Evolutionary conservation across 345 rosid genomes (phyloP).

Genomic region (Citrus hindsii): DNA sequence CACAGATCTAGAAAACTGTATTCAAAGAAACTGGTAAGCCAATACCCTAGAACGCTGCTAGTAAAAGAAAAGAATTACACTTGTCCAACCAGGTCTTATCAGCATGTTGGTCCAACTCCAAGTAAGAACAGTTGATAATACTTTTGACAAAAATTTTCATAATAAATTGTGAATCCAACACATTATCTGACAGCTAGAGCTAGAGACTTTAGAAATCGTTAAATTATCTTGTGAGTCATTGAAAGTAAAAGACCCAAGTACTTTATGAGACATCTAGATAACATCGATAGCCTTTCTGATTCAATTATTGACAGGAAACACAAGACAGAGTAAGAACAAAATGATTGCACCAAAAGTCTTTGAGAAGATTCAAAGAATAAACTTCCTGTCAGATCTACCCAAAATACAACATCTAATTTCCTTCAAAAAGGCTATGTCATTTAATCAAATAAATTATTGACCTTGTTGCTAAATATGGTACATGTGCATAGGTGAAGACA

Average conservation of each 20-base stretch:
- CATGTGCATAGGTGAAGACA: background rate
- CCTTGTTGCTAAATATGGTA: background rate
- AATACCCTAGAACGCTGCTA: background rate
- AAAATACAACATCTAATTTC: background rate
- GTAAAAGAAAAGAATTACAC: background rate
- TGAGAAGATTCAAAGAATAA: background rate
- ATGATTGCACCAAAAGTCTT: background rate
- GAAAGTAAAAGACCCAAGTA: background rate
- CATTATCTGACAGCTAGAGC: background rate
- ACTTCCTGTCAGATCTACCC: background rate
- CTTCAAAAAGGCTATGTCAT: background rate
- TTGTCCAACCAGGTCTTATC: background rate
- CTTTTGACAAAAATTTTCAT: background rate
- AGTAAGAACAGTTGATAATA: background rate
- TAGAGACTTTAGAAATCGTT: background rate
- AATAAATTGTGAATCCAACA: background rate
- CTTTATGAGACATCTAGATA: background rate
- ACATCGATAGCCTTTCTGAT: background rate
- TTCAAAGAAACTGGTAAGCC: background rate
- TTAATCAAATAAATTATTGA: background rate
- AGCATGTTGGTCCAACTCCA: slow-evolving; percentile 1
- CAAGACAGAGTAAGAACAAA: background rate
- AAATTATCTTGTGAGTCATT: background rate
- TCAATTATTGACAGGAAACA: background rate
- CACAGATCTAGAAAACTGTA: background rate